Evolutionary conservation across 2,329 filamentous ascomycete genomes (phyloP).

Genomic region (Stagonosporopsis rhizophila): DNA sequence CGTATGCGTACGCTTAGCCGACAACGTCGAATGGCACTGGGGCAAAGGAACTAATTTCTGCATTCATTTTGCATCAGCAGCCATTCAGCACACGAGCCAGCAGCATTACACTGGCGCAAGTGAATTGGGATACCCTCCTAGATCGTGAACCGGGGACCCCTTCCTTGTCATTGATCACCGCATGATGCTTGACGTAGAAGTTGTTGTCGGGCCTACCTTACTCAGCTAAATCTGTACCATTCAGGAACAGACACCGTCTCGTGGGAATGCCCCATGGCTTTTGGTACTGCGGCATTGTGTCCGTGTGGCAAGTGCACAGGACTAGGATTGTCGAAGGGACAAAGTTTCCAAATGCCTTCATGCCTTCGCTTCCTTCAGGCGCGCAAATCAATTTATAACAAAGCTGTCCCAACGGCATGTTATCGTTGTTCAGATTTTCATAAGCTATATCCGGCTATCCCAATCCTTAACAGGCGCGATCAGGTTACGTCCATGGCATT

Average conservation of each 20-base stretch:
- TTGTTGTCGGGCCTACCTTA: slow-evolving; percentile 51
- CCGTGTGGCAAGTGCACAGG: slow-evolving; percentile 53
- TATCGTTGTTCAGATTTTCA: slow-evolving; percentile 15
- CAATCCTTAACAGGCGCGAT: slow-evolving; percentile 49
- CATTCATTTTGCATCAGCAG: slow-evolving; percentile 50
- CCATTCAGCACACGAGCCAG: slow-evolving; percentile 50
- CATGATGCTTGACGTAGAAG: slow-evolving; percentile 56
- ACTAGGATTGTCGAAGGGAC: slow-evolving; percentile 48
- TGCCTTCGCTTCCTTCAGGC: slow-evolving; percentile 48
- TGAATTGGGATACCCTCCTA: slow-evolving; percentile 45
- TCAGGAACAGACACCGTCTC: slow-evolving; percentile 54
- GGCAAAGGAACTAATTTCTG: slow-evolving; percentile 42
- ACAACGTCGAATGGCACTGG: slow-evolving; percentile 17
- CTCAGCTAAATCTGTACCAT: slow-evolving; percentile 50
- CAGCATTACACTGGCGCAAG: slow-evolving; percentile 48
- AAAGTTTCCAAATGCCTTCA: slow-evolving; percentile 49
- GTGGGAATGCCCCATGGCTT: slow-evolving; percentile 49
- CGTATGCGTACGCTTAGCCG: slow-evolving; percentile 28
- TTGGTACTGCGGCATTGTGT: slow-evolving; percentile 51
- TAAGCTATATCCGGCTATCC: slow-evolving; percentile 49
- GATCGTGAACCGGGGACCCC: slow-evolving; percentile 48
- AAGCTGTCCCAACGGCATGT: slow-evolving; percentile 45
- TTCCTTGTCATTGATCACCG: slow-evolving; percentile 53
- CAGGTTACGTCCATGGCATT: slow-evolving; percentile 37
- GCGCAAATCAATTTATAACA: slow-evolving; percentile 50